Evolutionary conservation across 306 rosid genomes (phyloP).

Genomic region (Fagus crenata): DNA sequence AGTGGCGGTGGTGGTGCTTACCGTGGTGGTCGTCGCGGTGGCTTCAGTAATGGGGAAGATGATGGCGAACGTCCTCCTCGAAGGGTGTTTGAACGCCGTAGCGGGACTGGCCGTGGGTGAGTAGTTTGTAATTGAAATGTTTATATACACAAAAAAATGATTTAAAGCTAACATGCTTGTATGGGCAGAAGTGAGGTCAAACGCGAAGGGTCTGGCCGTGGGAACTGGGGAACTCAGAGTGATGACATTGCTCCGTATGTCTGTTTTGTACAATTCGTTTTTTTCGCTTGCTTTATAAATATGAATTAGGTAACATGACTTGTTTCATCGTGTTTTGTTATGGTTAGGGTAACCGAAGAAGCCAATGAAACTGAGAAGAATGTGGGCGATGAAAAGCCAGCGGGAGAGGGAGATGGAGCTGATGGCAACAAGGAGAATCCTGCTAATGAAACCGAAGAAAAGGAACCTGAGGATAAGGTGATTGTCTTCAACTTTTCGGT

Average conservation of each 20-base stretch:
- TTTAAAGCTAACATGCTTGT: conserved; percentile 14
- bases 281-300: not conserved
- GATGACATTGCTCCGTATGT: conserved; percentile 70
- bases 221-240: conserved; percentile 83
- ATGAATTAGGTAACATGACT: not conserved
- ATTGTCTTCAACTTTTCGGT: not conserved
- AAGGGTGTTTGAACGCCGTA: conserved; percentile 76
- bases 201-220: conserved; percentile 88
- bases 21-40: conserved; percentile 84
- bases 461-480: conserved; percentile 88
- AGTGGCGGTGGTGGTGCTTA: not conserved
- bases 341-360: conserved; percentile 65
- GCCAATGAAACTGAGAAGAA: conserved; percentile 62
- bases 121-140: not conserved
- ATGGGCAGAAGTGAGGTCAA: conserved; percentile 67
- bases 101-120: conserved; percentile 94
- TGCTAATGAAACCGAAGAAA: conserved; percentile 64
- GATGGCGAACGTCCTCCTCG: conserved; percentile 78
- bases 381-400: conserved; percentile 72
- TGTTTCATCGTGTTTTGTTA: not conserved
- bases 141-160: not conserved
- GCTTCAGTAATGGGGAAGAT: conserved; percentile 70
- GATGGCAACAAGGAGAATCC: conserved; percentile 57
- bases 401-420: conserved; percentile 48
- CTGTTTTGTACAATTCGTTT: not conserved